These are phyloP conservation scores for Fraxinus paxiana DNA, from an alignment of 305 asterid species.

Conservation along the genomic window DNA sequence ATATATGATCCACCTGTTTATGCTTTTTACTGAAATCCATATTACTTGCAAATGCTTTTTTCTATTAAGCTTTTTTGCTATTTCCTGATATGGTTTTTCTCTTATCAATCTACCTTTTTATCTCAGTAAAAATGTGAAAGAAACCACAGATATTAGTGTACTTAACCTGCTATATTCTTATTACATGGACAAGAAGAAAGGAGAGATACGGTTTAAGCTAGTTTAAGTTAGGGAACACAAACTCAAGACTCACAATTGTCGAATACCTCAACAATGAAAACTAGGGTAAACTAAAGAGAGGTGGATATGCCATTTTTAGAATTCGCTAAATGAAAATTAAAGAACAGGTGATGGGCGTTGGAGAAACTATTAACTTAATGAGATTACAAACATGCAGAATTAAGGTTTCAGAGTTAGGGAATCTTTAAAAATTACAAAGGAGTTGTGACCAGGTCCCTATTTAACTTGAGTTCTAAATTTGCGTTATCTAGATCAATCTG, in stretches of 20 bases:
- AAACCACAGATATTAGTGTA: not conserved
- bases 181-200: not conserved
- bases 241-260: not conserved
- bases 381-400: not conserved
- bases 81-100: not conserved
- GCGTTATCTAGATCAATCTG: not conserved
- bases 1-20: not conserved
- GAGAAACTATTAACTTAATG: not conserved
- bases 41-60: not conserved
- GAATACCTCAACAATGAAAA: not conserved
- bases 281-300: not conserved
- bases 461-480: not conserved
- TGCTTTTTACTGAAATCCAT: not conserved
- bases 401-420: not conserved
- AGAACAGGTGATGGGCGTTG: not conserved
- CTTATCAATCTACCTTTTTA: not conserved
- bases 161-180: not conserved
- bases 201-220: not conserved
- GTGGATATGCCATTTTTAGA: not conserved
- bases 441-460: not conserved
- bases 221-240: not conserved
- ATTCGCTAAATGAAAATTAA: not conserved
- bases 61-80: conserved; percentile 5
- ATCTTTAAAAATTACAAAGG: not conserved
- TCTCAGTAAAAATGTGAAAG: not conserved